phyloP scores from a whole-genome alignment of 2,329 filamentous ascomycete species.

The Trichoderma gracile region DNA sequence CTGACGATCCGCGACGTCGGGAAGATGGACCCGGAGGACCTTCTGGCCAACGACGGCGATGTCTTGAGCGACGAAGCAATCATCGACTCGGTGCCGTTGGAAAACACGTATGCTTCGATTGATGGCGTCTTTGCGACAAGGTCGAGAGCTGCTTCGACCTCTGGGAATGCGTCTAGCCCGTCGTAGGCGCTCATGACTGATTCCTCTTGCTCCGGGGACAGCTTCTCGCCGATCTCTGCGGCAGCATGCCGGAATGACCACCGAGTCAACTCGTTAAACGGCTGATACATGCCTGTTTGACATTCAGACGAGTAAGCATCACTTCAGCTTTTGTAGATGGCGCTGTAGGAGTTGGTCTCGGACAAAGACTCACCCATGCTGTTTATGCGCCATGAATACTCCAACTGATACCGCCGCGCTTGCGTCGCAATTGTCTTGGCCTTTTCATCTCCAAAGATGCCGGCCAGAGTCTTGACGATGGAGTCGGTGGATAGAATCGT shows the following conservation, averaged over 20 bases:
- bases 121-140: slow-evolving; percentile 43
- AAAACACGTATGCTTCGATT: slow-evolving; percentile 64
- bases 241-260: slow-evolving; percentile 65
- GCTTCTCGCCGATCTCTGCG: slow-evolving; percentile 52
- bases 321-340: no score
- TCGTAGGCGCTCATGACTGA: slow-evolving; percentile 65
- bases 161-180: slow-evolving; percentile 63
- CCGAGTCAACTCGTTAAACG: slow-evolving; percentile 63
- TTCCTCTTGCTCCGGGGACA: slow-evolving; percentile 47
- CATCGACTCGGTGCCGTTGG: slow-evolving; percentile 68
- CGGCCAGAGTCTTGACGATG: slow-evolving; percentile 60
- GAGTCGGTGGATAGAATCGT: slow-evolving; percentile 72
- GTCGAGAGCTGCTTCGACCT: slow-evolving; percentile 57
- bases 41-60: slow-evolving; percentile 57
- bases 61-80: slow-evolving; percentile 59
- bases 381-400: slow-evolving; percentile 75
- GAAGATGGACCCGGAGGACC: slow-evolving; percentile 50
- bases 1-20: slow-evolving; percentile 51
- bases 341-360: not conserved
- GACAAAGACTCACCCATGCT: slow-evolving; percentile 63
- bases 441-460: slow-evolving; percentile 58
- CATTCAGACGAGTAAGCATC: not conserved
- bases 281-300: slow-evolving; percentile 47
- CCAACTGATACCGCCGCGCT: slow-evolving; percentile 71
- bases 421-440: slow-evolving; percentile 57